Conservation (phyloP, 2,329 filamentous ascomycete genomes). For the Penicillium griseofulvum region DNA sequence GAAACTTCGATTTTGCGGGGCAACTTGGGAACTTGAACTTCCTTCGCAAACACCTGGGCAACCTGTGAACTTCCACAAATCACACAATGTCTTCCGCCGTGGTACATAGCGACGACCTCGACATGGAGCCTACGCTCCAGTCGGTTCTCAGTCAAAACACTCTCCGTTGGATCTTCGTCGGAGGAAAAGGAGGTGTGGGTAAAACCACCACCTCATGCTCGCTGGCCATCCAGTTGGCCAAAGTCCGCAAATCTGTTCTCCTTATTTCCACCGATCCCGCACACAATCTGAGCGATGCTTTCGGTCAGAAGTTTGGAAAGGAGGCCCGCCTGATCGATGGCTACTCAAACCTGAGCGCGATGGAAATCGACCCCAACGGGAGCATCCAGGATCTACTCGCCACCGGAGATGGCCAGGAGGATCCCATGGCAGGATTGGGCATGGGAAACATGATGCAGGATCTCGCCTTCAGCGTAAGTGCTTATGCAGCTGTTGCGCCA, state of each 20-base stretch:
- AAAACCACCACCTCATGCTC: conserved; percentile 99
- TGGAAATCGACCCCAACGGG: conserved; percentile 98
- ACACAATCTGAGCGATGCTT: conserved; percentile 96
- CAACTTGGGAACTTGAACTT: conserved; percentile 16
- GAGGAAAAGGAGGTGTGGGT: conserved; percentile 95
- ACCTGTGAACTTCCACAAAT: background rate
- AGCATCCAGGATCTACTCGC: conserved; percentile 93
- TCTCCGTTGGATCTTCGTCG: conserved; percentile 98
- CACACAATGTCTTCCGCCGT: conserved; percentile 44
- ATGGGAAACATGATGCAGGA: conserved; percentile 99
- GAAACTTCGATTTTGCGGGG: conserved; percentile 35
- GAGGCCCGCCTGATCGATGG: conserved; percentile 90
- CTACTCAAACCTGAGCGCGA: conserved; percentile 89
- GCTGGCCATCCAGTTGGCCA: conserved; percentile 94
- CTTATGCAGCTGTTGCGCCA: background rate
- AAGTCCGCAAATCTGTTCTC: conserved; percentile 89
- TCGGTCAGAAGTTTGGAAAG: conserved; percentile 99
- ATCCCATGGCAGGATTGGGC: conserved; percentile 66
- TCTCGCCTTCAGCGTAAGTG: conserved; percentile 78
- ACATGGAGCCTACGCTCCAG: conserved; percentile 86
- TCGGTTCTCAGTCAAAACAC: conserved; percentile 92
- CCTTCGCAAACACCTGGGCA: background rate
- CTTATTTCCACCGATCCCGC: conserved; percentile 98
- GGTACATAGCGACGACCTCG: conserved; percentile 59
- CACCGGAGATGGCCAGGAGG: conserved; percentile 65